These are phyloP conservation scores for Funneliformis geosporum DNA, from an alignment of 192 early-diverging fungal species.

Conservation along the genomic window DNA sequence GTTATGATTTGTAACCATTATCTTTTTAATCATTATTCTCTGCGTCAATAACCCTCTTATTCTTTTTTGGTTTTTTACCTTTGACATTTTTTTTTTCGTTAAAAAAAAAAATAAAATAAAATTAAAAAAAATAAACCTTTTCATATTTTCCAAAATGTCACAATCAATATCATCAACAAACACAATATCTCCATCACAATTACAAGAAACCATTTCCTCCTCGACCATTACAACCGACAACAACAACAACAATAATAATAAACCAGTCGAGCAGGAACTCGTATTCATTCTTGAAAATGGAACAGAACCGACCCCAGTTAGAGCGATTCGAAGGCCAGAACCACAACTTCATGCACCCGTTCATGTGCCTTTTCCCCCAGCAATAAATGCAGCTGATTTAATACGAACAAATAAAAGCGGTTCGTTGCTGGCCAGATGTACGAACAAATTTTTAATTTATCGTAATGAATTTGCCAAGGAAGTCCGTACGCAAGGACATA, in stretches of 20 bases:
- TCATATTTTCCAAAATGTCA: not conserved
- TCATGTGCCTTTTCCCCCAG: conserved; percentile 27
- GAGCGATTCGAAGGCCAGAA: conserved; percentile 1
- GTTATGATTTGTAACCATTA: no score
- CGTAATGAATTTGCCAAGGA: conserved; percentile 33
- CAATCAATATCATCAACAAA: not conserved
- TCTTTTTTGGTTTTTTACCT: no score
- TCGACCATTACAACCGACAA: not conserved
- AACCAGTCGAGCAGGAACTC: conserved; percentile 10
- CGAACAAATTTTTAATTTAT: conserved; percentile 34
- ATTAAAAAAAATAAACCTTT: not conserved
- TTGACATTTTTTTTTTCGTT: no score
- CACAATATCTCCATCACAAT: not conserved
- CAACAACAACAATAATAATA: not conserved
- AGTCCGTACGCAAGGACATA: conserved; percentile 15
- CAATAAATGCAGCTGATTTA: conserved; percentile 14
- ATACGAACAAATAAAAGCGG: conserved; percentile 27
- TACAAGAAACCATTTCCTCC: not conserved
- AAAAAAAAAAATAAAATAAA: no score
- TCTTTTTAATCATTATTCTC: no score
- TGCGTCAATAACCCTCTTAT: no score
- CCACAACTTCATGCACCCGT: conserved; percentile 10
- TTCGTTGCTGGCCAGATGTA: conserved; percentile 21
- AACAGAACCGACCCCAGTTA: conserved; percentile 4
- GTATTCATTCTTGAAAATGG: conserved; percentile 12